These are phyloP conservation scores for Leishmania braziliensis DNA, from an alignment of 208 protist species.

Conservation along the genomic window DNA sequence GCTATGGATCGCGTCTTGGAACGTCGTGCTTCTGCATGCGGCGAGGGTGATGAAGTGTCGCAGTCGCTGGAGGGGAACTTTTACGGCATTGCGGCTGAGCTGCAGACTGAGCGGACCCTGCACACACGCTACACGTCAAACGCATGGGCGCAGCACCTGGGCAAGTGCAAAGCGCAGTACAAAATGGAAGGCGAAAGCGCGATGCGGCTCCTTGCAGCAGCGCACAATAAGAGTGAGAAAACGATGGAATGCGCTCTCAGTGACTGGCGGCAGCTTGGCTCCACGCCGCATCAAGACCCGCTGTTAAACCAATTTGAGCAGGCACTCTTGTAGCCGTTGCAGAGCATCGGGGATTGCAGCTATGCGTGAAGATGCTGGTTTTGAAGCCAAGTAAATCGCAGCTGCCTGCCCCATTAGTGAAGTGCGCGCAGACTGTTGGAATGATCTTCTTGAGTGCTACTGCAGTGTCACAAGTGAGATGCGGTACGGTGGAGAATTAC, in stretches of 20 bases:
- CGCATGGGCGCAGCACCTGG: slow-evolving; percentile 61
- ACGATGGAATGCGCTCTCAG: slow-evolving; percentile 21
- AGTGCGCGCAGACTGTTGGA: not conserved
- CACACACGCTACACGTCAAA: slow-evolving; percentile 60
- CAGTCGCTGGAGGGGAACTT: slow-evolving; percentile 31
- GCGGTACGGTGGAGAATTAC: not conserved
- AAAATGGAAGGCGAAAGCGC: slow-evolving; percentile 30
- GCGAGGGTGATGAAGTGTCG: slow-evolving; percentile 3
- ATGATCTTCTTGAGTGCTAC: not conserved
- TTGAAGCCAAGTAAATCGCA: not conserved
- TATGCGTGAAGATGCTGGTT: not conserved
- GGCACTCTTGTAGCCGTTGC: slow-evolving; percentile 31
- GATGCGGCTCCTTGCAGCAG: slow-evolving; percentile 38
- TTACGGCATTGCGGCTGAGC: slow-evolving; percentile 42
- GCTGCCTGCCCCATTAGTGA: not conserved
- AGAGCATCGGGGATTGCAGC: too few relatives aligned
- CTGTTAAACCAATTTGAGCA: slow-evolving; percentile 64
- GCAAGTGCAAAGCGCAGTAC: slow-evolving; percentile 27
- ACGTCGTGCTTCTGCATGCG: slow-evolving; percentile 13
- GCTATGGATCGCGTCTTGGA: slow-evolving; percentile 49
- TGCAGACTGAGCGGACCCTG: slow-evolving; percentile 48
- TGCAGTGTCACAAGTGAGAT: slow-evolving; percentile 1
- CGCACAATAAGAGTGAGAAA: slow-evolving; percentile 9
- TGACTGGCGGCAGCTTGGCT: slow-evolving; percentile 53
- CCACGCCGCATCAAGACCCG: slow-evolving; percentile 37